phyloP scores from a whole-genome alignment of 148 eudicot species.

The Hydrangea macrophylla region DNA sequence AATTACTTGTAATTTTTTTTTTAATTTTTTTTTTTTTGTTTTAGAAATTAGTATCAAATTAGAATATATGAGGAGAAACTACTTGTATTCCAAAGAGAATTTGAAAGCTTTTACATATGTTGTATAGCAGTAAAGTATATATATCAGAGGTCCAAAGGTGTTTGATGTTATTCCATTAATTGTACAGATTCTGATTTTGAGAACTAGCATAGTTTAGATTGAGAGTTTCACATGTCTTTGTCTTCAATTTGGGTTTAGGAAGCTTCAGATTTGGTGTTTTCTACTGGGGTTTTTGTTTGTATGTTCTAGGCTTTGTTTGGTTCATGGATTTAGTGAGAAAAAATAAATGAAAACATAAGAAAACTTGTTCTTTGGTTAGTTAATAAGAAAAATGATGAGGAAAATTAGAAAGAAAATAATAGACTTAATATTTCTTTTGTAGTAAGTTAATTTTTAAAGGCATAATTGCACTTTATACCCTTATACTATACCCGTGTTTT shows the following conservation, averaged over 20 bases:
- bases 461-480: no score
- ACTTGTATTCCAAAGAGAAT: not conserved
- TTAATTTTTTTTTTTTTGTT: not conserved
- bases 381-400: no score
- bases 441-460: no score
- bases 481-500: no score
- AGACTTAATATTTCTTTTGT: no score
- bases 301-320: no score
- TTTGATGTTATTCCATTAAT: constrained; percentile 5
- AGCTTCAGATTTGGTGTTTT: not conserved
- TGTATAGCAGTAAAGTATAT: constrained; percentile 10
- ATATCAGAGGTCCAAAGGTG: constrained; percentile 8
- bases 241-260: not conserved
- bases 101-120: constrained; percentile 1
- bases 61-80: not conserved
- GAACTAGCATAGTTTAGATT: constrained; percentile 1
- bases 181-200: constrained; percentile 4
- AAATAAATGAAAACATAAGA: no score
- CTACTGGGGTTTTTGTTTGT: not conserved
- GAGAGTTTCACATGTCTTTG: not conserved
- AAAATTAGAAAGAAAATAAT: no score
- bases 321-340: no score
- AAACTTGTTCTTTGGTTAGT: no score
- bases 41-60: not conserved
- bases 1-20: constrained; percentile 9